A percentile compares a stretch with the other conserved stretches of the same genome.
phyloP scores from a whole-genome alignment of 495 filamentous ascomycete genomes.

The Hapsidospora chrysogenum region DNA sequence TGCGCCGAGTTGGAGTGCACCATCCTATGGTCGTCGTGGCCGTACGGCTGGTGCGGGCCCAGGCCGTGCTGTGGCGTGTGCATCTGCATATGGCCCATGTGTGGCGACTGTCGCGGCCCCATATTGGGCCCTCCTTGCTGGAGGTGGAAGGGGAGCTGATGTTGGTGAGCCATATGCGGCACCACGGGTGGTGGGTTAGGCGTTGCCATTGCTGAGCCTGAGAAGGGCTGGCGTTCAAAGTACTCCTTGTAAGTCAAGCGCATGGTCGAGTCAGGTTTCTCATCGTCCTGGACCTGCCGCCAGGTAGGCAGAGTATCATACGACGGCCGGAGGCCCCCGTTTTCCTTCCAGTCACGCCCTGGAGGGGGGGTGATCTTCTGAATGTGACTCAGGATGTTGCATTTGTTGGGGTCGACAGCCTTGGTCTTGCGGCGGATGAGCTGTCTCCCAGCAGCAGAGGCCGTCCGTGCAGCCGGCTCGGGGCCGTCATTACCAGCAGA shows the following conservation, averaged over 20 bases:
- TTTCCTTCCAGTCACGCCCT: slow-evolving; percentile 41
- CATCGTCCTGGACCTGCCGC: slow-evolving; percentile 41
- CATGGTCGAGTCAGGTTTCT: slow-evolving; percentile 43
- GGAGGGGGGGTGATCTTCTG: slow-evolving; percentile 63
- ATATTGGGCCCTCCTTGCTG: slow-evolving; percentile 28
- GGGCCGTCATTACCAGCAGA: slow-evolving; percentile 13
- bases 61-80: slow-evolving; percentile 46
- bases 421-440: slow-evolving; percentile 41
- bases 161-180: slow-evolving; percentile 53
- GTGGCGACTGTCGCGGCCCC: slow-evolving; percentile 40
- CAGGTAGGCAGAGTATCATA: slow-evolving; percentile 71
- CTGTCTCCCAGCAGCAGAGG: slow-evolving; percentile 35
- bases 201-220: slow-evolving; percentile 42
- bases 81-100: slow-evolving; percentile 47
- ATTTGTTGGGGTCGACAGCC: slow-evolving; percentile 37
- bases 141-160: slow-evolving; percentile 57
- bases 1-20: slow-evolving; percentile 64
- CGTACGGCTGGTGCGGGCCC: slow-evolving; percentile 40
- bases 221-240: slow-evolving; percentile 46
- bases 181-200: slow-evolving; percentile 40
- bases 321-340: slow-evolving; percentile 59
- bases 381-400: slow-evolving; percentile 44
- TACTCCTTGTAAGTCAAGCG: slow-evolving; percentile 49
- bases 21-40: slow-evolving; percentile 74
- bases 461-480: slow-evolving; percentile 13